These are phyloP conservation scores for Blastomyces gilchristii DNA, from an alignment of 2,329 filamentous ascomycete genomes.

Conservation along the genomic window DNA sequence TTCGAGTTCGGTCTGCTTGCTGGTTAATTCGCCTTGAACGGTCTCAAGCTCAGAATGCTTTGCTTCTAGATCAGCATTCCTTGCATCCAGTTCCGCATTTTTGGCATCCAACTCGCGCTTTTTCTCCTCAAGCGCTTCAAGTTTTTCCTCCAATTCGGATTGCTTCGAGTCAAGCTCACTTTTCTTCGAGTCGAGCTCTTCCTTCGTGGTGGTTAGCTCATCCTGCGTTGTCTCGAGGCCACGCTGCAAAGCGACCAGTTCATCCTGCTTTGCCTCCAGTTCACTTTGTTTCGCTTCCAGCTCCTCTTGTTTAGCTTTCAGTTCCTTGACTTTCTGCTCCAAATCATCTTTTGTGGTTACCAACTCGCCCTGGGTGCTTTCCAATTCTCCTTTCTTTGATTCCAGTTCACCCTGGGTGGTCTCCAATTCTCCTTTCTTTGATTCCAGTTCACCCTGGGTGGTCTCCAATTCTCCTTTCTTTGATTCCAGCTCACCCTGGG, in stretches of 20 bases:
- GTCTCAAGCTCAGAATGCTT: constrained; percentile 17
- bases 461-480: no score
- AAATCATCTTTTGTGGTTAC: constrained; percentile 12
- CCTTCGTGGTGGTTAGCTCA: constrained; percentile 16
- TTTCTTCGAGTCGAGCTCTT: constrained; percentile 22
- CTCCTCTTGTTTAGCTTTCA: background rate
- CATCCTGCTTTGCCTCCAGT: constrained; percentile 17
- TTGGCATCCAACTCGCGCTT: constrained; percentile 23
- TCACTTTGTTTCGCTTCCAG: background rate
- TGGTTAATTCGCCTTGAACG: constrained; percentile 9
- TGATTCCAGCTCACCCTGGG: no score
- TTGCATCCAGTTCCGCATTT: constrained; percentile 18
- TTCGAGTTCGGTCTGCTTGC: constrained; percentile 13
- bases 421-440: constrained; percentile 12
- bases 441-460: no score
- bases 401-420: constrained; percentile 19
- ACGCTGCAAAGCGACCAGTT: constrained; percentile 13
- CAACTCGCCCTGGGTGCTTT: constrained; percentile 11
- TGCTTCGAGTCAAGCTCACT: constrained; percentile 16
- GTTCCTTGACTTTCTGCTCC: background rate
- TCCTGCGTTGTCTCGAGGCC: constrained; percentile 8
- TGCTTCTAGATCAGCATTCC: constrained; percentile 18
- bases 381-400: constrained; percentile 16
- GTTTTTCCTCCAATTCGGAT: constrained; percentile 18
- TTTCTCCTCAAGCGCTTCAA: constrained; percentile 24